Evolutionary conservation across 805 yeast species (phyloP).

Genomic region (Lachancea thermotolerans): DNA sequence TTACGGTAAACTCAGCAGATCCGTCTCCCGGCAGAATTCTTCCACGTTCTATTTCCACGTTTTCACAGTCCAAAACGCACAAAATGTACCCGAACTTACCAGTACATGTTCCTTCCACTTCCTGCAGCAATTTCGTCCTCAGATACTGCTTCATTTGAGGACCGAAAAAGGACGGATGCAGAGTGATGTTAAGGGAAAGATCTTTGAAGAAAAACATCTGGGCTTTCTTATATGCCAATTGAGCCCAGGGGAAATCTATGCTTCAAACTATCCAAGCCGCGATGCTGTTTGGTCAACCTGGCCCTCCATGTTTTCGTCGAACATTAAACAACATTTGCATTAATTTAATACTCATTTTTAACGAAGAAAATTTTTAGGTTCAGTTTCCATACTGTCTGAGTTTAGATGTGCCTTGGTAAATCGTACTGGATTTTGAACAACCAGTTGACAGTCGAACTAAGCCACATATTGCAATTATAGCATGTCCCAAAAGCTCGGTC

Average conservation of each 20-base stretch:
- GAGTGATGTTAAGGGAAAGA: slow-evolving; percentile 81
- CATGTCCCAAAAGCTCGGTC: slow-evolving; percentile 34
- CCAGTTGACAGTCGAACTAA: too few species aligned
- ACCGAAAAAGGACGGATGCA: slow-evolving; percentile 96
- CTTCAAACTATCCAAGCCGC: not conserved
- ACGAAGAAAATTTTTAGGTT: not conserved
- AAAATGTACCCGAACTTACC: slow-evolving; percentile 98
- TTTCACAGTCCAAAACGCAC: slow-evolving; percentile 91
- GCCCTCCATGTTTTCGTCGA: not conserved
- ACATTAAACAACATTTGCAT: not conserved
- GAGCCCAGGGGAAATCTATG: too few species aligned
- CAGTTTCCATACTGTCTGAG: not conserved
- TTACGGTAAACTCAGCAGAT: slow-evolving; percentile 92
- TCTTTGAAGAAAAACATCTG: slow-evolving; percentile 59
- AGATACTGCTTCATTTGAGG: slow-evolving; percentile 95
- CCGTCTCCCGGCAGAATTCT: slow-evolving; percentile 86
- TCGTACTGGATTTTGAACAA: too few species aligned
- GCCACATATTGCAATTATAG: not conserved
- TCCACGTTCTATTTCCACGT: slow-evolving; percentile 92
- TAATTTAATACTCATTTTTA: not conserved
- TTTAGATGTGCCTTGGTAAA: not conserved
- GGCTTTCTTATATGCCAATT: not conserved
- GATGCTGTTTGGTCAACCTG: not conserved
- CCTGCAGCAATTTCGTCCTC: slow-evolving; percentile 82
- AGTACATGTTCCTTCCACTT: slow-evolving; percentile 97